Conservation (phyloP, 2,329 filamentous ascomycete genomes). For the Claviceps sp. region DNA sequence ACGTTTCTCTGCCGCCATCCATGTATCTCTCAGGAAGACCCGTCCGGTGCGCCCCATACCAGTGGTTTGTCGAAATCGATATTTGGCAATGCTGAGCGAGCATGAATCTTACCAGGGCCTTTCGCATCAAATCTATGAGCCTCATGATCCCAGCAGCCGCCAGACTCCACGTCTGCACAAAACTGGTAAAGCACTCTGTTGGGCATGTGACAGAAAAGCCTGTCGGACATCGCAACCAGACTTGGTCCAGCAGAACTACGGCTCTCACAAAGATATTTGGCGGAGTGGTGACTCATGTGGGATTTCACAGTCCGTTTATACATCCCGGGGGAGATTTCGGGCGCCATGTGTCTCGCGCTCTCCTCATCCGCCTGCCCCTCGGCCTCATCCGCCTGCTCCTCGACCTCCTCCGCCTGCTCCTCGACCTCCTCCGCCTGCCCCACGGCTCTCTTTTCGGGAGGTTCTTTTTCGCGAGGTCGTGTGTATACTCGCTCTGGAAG, state of each 20-base stretch:
- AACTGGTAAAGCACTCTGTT: constrained; percentile 1
- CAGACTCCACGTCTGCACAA: not conserved
- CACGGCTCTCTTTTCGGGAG: not conserved
- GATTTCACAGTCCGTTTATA: not conserved
- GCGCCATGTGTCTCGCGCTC: not conserved
- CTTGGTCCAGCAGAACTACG: not conserved
- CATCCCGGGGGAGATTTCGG: not conserved
- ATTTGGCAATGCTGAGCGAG: not conserved
- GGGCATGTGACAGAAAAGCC: constrained; percentile 3
- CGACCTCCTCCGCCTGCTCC: not conserved
- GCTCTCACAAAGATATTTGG: not conserved
- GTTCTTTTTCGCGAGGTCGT: not conserved
- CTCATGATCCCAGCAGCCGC: not conserved
- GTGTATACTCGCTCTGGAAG: not conserved
- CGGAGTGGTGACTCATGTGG: not conserved
- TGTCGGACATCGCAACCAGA: not conserved
- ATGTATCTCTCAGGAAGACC: not conserved
- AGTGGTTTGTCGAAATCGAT: not conserved
- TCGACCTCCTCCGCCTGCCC: not conserved
- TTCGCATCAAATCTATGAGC: not conserved
- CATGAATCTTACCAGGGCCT: not conserved
- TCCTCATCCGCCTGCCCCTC: not conserved
- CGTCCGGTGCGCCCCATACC: not conserved
- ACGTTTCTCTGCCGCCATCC: no score
- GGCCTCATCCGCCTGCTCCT: not conserved